These are phyloP conservation scores for Butyriboletus loyo DNA, from an alignment of 768 basidiomycete genomes.

Conservation along the genomic window DNA sequence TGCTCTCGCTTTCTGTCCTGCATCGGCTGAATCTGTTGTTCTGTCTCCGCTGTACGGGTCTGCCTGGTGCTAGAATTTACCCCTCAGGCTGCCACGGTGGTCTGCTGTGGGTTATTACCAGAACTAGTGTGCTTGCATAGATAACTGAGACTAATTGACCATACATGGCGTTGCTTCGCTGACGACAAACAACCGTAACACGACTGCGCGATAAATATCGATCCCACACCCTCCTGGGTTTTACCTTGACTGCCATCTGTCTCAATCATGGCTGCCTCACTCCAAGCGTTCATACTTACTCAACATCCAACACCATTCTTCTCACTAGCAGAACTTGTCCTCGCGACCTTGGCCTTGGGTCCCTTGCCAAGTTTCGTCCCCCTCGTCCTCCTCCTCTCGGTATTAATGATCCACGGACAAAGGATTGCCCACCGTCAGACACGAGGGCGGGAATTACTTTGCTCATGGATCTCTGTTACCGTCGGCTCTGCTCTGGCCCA, in stretches of 20 bases:
- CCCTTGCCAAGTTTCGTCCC: constrained; percentile 35
- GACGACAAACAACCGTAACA: constrained; percentile 24
- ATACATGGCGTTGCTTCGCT: neutral
- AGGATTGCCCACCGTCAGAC: constrained; percentile 29
- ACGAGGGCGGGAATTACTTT: constrained; percentile 28
- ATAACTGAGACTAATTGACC: neutral
- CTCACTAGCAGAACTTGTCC: constrained; percentile 15
- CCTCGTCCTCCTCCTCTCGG: constrained; percentile 26
- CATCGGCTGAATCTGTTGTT: neutral
- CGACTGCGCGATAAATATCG: constrained; percentile 12
- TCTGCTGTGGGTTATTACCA: neutral
- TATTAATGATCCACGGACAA: constrained; percentile 32
- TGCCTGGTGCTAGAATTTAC: neutral
- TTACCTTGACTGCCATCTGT: constrained; percentile 5
- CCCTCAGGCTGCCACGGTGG: no score
- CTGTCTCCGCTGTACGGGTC: neutral
- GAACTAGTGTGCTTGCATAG: neutral
- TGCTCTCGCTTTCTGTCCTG: neutral
- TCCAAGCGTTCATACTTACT: constrained; percentile 26
- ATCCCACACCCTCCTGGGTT: neutral
- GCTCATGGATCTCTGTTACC: constrained; percentile 38
- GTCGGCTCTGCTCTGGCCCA: constrained; percentile 42
- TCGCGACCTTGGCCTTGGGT: constrained; percentile 28
- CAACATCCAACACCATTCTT: constrained; percentile 26
- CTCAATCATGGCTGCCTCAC: constrained; percentile 15